phyloP scores from a whole-genome alignment of 371 early-diverging fungal genomes.

The Syncephalis fuscata region DNA sequence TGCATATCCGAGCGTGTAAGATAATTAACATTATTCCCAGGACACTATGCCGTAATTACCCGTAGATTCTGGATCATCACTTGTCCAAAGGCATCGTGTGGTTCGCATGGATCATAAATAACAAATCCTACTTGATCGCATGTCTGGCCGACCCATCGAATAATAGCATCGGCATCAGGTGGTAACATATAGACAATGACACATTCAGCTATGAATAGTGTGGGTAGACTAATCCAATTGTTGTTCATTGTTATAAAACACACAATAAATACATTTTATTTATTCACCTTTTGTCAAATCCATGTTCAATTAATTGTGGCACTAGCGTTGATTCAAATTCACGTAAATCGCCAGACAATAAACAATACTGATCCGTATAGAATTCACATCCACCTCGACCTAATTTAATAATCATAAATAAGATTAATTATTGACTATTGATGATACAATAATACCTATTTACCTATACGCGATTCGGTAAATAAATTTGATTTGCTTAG shows the following conservation, averaged over 20 bases:
- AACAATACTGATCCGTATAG: conserved; percentile 36
- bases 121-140: conserved; percentile 36
- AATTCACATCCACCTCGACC: conserved; percentile 60
- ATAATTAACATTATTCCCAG: neutral
- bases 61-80: conserved; percentile 79
- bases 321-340: conserved; percentile 33
- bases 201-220: conserved; percentile 83
- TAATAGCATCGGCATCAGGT: conserved; percentile 33
- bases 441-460: neutral
- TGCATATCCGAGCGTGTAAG: neutral
- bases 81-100: conserved; percentile 78
- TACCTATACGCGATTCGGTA: conserved; percentile 1
- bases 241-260: neutral
- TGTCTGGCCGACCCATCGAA: conserved; percentile 44
- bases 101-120: conserved; percentile 81
- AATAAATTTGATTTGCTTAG: conserved; percentile 41
- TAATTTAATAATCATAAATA: conserved; percentile 4
- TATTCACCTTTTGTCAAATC: conserved; percentile 42
- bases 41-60: conserved; percentile 17
- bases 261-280: neutral
- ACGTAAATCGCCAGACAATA: conserved; percentile 73
- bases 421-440: neutral
- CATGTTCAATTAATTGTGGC: conserved; percentile 32
- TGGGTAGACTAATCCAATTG: conserved; percentile 60
- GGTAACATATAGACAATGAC: conserved; percentile 76